Conservation (phyloP, 371 early-diverging fungal species). For the Syncephalastrum racemosum region DNA sequence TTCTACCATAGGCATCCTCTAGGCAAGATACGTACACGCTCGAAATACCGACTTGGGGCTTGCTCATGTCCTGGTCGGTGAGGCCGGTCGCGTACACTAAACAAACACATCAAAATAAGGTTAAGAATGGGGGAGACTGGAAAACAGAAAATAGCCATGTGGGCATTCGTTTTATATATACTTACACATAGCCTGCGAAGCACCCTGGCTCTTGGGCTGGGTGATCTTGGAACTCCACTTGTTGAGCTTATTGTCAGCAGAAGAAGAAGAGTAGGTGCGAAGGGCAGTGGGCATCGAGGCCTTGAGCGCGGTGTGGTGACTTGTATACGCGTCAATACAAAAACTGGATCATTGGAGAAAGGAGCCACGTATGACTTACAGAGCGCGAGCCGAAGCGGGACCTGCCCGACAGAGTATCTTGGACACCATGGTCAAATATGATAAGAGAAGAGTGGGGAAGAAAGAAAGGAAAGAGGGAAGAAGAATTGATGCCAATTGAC, state of each 20-base stretch:
- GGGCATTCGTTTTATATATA: no score
- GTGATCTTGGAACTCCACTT: constrained; percentile 86
- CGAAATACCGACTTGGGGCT: constrained; percentile 91
- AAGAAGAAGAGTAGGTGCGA: constrained; percentile 41
- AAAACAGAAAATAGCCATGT: not conserved
- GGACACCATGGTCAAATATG: constrained; percentile 32
- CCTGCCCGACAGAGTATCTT: constrained; percentile 32
- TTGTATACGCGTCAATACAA: not conserved
- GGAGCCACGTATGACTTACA: constrained; percentile 33
- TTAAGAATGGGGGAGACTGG: not conserved
- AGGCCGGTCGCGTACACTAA: constrained; percentile 90
- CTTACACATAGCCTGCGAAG: constrained; percentile 96
- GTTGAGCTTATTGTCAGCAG: constrained; percentile 55
- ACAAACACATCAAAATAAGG: not conserved
- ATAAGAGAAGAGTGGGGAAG: not conserved
- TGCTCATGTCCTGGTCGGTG: constrained; percentile 70
- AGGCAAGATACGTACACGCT: constrained; percentile 64
- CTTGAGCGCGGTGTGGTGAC: not conserved
- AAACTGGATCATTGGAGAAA: no score
- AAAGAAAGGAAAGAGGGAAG: constrained; percentile 10
- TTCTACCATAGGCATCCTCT: not conserved
- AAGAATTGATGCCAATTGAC: constrained; percentile 5
- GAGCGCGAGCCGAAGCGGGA: constrained; percentile 19
- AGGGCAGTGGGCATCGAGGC: constrained; percentile 30
- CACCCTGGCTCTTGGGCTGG: constrained; percentile 91